Base-by-base conservation (phyloP, 2,329 filamentous ascomycete genomes). In the Cylindrodendrum hubeiense region DNA sequence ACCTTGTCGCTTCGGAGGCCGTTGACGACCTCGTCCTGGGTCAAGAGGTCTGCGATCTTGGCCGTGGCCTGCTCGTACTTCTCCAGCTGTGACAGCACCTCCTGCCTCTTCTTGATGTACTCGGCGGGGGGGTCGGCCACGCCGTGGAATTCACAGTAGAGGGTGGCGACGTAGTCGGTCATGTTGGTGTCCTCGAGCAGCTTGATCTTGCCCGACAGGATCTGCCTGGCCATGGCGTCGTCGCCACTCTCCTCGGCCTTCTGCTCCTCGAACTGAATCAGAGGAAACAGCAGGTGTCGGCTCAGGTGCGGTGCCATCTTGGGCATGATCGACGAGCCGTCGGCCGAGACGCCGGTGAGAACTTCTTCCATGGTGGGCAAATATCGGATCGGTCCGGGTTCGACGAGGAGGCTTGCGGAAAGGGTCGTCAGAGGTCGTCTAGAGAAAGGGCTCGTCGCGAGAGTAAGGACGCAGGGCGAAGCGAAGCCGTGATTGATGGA, bases 131-230 rank as follows among this genome's bases (percentile, higher is more conserved):
- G 85, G 67, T 93, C 88, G 66, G 92, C 87, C 70, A 94, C 89
- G 74, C 91, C 87, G 84, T 98, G 90, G 72, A 99, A 89, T 77
- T 98, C 93, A 79, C 93, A 92, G 86, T 97, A 94, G 72, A 99
- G 85, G 77, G 91, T 93, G 77, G 95, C 95, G 59, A 98, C 93
- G 80, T 97, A 99, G 83, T 99, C 96, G 76, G 92, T 96, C 96
- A 99, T 99, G 87, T 98, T 98, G 77, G 96, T 98, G 81, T 94
- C 91, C 85, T 97, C 95, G 74, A 99, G 90, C 64, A 99, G 90
- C 83, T 95, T 91, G 81, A 95, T 97, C 83, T 97, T 97, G 75
- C 94, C 90, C 79, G 92, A 89, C 69, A 91, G 91, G 75, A 97
- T 91, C 80, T 95, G 91, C 75, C 86, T 86, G 60, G 88, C 82